Percentiles rank a stretch among this genome's conserved stretches.
Evolutionary conservation across 768 basidiomycete species (phyloP).

Genomic region (Crepidotus variabilis): DNA sequence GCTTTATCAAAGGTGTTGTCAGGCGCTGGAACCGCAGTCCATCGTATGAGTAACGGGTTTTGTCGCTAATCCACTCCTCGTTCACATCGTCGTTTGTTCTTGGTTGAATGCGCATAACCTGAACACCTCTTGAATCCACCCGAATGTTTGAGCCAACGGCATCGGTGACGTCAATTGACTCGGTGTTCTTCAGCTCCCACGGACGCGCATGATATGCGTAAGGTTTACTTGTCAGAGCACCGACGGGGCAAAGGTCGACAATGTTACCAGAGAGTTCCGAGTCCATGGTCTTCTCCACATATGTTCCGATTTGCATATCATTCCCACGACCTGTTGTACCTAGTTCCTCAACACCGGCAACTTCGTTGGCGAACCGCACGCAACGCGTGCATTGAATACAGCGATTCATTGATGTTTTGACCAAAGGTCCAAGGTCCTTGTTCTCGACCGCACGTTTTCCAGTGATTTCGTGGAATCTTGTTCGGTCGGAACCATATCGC

Average conservation of each 20-base stretch:
- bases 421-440: constrained; percentile 96
- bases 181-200: constrained; percentile 99
- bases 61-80: constrained; percentile 99
- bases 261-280: constrained; percentile 98
- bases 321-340: constrained; percentile 97
- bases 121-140: constrained; percentile 90
- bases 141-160: constrained; percentile 96
- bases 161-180: constrained; percentile 93
- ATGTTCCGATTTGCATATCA: constrained; percentile 97
- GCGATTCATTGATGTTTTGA: constrained; percentile 98
- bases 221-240: constrained; percentile 96
- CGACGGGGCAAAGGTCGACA: constrained; percentile 96
- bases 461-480: constrained; percentile 96
- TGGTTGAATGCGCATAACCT: constrained; percentile 97
- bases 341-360: constrained; percentile 96
- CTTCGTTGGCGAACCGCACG: constrained; percentile 98
- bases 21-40: constrained; percentile 94
- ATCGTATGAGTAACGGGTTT: constrained; percentile 95
- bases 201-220: constrained; percentile 97
- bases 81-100: constrained; percentile 97
- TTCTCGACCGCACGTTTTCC: constrained; percentile 98
- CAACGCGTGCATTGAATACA: constrained; percentile 99
- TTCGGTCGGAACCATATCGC: constrained; percentile 97
- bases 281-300: constrained; percentile 96
- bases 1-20: constrained; percentile 85